phyloP scores from a whole-genome alignment of 2,329 filamentous ascomycete species.

The Aspergillus felis region DNA sequence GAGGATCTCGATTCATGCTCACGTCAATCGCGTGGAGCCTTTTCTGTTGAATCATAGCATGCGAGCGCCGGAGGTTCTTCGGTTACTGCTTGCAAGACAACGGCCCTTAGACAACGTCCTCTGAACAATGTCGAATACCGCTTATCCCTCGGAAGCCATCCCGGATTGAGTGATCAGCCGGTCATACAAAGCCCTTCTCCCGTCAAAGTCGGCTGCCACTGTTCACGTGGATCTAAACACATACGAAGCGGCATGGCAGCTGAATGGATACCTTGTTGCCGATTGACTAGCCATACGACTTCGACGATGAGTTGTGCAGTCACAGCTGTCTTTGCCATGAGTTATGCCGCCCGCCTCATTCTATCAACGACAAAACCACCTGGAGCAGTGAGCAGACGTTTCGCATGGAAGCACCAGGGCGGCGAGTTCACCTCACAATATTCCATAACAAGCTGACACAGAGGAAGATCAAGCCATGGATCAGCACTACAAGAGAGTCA shows the following conservation, averaged over 20 bases:
- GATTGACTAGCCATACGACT: background rate
- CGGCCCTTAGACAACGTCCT: background rate
- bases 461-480: constrained; percentile 13
- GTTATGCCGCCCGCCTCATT: background rate
- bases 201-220: background rate
- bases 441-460: constrained; percentile 13
- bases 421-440: constrained; percentile 2
- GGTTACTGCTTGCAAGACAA: background rate
- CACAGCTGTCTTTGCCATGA: background rate
- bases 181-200: background rate
- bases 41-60: background rate
- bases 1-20: background rate
- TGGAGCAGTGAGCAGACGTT: background rate
- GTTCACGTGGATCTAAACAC: background rate
- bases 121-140: background rate
- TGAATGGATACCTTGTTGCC: background rate
- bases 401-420: background rate
- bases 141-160: background rate
- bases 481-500: constrained; percentile 8
- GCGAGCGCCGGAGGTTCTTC: background rate
- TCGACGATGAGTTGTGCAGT: background rate
- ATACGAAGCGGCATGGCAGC: background rate
- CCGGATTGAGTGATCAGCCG: background rate
- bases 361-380: background rate
- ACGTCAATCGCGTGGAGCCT: background rate